Evolutionary conservation across 106 monocot species (phyloP).

Genomic region (Agapanthus africanus): DNA sequence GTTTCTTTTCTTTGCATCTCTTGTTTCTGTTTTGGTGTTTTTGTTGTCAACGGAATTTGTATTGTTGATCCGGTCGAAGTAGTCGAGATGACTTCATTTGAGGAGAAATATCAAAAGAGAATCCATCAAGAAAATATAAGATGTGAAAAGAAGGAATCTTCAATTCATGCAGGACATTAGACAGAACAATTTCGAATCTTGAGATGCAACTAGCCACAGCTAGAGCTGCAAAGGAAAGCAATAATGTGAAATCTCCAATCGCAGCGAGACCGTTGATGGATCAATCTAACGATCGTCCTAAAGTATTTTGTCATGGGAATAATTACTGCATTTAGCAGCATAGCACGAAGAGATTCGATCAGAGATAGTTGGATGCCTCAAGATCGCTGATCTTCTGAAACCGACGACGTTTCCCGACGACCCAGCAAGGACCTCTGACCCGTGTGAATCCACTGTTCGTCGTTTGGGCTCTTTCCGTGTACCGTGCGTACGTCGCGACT

Average conservation of each 20-base stretch:
- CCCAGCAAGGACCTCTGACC: too few species aligned
- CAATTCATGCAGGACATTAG: constrained; percentile 49
- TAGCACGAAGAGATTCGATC: constrained; percentile 80
- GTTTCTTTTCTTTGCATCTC: not conserved
- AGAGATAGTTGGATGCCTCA: constrained; percentile 86
- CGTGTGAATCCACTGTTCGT: too few species aligned
- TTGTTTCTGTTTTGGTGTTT: constrained; percentile 15
- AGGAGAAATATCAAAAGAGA: too few species aligned
- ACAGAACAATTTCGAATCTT: constrained; percentile 76
- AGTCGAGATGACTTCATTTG: too few species aligned
- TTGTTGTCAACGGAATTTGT: constrained; percentile 19
- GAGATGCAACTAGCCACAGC: constrained; percentile 80
- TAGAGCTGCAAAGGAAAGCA: constrained; percentile 55
- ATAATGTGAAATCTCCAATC: constrained; percentile 44
- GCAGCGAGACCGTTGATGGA: constrained; percentile 19
- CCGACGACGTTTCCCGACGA: too few species aligned
- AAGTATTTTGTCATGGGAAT: constrained; percentile 85
- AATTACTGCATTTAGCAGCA: constrained; percentile 91
- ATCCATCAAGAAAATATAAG: too few species aligned
- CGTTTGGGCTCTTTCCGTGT: too few species aligned
- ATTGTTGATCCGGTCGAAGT: too few species aligned
- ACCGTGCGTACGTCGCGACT: too few species aligned
- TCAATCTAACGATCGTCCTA: constrained; percentile 25
- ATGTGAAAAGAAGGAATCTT: too few species aligned
- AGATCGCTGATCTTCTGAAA: too few species aligned